Conservation (phyloP, 352 stramenopile genomes). For the Phytophthora pseudosyringae region DNA sequence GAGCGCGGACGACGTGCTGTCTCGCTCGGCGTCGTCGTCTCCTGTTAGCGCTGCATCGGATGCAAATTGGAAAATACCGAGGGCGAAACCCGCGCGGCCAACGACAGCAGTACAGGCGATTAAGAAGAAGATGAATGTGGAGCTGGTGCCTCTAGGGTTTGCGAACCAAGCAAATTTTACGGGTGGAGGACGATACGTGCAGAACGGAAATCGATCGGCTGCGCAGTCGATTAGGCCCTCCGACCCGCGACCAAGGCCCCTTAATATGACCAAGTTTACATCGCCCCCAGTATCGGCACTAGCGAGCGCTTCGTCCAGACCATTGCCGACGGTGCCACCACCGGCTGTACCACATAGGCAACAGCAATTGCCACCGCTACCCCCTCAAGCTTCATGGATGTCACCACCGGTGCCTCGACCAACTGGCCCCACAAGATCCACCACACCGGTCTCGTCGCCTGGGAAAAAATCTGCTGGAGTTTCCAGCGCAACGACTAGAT, state of each 20-base stretch:
- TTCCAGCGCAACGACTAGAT: background rate
- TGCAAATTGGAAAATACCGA: conserved; percentile 26
- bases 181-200: conserved; percentile 70
- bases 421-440: conserved; percentile 3
- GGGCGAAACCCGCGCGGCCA: conserved; percentile 15
- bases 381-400: background rate
- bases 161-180: conserved; percentile 28
- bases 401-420: background rate
- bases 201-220: conserved; percentile 60
- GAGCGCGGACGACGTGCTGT: conserved; percentile 26
- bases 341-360: conserved; percentile 5
- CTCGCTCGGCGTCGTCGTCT: conserved; percentile 29
- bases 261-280: conserved; percentile 28
- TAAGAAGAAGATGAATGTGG: conserved; percentile 46
- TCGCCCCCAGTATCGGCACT: background rate
- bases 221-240: conserved; percentile 23
- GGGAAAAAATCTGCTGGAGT: background rate
- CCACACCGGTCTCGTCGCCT: conserved; percentile 20
- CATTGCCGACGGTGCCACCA: background rate
- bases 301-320: conserved; percentile 10
- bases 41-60: conserved; percentile 5
- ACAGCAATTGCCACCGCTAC: conserved; percentile 14
- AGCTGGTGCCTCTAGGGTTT: conserved; percentile 60
- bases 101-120: conserved; percentile 43
- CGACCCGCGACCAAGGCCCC: conserved; percentile 19